Evolutionary conservation across 1,139 yeast genomes (phyloP), one percentile per base, ranked within the genome.

Genomic region (Hanseniaspora sp.): DNA sequence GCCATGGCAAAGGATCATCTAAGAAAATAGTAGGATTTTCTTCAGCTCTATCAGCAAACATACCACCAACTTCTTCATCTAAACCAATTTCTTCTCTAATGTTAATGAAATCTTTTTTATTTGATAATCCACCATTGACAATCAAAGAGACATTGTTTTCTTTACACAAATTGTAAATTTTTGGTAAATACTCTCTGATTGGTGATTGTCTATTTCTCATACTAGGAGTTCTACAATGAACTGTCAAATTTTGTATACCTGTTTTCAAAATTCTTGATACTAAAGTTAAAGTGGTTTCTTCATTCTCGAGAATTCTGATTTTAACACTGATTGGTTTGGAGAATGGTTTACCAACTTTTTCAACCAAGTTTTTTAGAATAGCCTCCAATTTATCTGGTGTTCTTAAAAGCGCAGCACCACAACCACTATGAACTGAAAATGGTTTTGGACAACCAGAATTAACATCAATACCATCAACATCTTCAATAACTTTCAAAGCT

Each of bases 401-500:
- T 47, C 77, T 72, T 57, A 92, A 72, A 48, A 92, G 72, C 0
- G 95, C 96, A 3, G 97, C 96, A 5, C 98, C 98, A 97, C 92
- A 92, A 1, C 98, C 98, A 0, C 94, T 76, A 67, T 88, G 96
- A 3, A 87, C 76, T 1, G 88, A 82, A 62, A 86, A 86, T 58
- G 83, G 90, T 64, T 87, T 88, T 2, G 98, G 98, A 69, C 98
- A 92, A 5, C 98, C 98, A 43, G 96, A 87, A 67, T 92, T 92
- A 58, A 92, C 77, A 66, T 92, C 98, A 13, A 92, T 84, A 8
- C 95, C 97, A 58, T 82, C 88, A 1, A 92, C 97, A 67, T 92
- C 98, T 1, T 74, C 64, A 15, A 90, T 87, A 2, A 92, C 86
- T 48, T 82, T 74, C 55, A 75, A 71, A 0, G 95, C 96, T 0